Evolutionary conservation across 257 asterid species (phyloP).

Genomic region (Lycium barbarum): DNA sequence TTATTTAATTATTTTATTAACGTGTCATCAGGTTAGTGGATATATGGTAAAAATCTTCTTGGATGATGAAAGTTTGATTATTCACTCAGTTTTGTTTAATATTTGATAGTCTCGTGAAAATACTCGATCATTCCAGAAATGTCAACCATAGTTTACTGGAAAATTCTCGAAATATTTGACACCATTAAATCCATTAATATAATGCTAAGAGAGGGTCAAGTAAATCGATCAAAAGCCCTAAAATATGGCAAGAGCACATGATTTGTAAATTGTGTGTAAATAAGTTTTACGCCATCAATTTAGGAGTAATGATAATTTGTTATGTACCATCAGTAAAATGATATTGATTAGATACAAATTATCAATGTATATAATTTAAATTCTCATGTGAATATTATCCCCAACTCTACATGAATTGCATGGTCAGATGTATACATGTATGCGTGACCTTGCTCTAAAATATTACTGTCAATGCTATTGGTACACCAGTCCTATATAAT

Average conservation of each 20-base stretch:
- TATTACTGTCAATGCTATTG: slow-evolving; percentile 14
- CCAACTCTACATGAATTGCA: not conserved
- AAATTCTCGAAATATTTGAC: slow-evolving; percentile 1
- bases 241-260: not conserved
- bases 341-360: too few relatives aligned
- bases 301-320: not conserved
- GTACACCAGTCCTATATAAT: not conserved
- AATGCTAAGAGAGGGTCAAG: not conserved
- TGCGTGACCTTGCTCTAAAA: not conserved
- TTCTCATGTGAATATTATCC: not conserved
- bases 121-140: not conserved
- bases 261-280: not conserved
- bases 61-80: not conserved
- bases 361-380: not conserved
- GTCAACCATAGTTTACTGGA: not conserved
- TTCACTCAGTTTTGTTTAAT: not conserved
- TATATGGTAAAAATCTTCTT: not conserved
- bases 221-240: not conserved
- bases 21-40: not conserved
- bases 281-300: not conserved
- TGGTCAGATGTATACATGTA: not conserved
- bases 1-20: not conserved
- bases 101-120: not conserved
- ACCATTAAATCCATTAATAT: not conserved
- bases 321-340: too few relatives aligned